phyloP scores from a whole-genome alignment of 331 rosid species.

The Saraca asoca region DNA sequence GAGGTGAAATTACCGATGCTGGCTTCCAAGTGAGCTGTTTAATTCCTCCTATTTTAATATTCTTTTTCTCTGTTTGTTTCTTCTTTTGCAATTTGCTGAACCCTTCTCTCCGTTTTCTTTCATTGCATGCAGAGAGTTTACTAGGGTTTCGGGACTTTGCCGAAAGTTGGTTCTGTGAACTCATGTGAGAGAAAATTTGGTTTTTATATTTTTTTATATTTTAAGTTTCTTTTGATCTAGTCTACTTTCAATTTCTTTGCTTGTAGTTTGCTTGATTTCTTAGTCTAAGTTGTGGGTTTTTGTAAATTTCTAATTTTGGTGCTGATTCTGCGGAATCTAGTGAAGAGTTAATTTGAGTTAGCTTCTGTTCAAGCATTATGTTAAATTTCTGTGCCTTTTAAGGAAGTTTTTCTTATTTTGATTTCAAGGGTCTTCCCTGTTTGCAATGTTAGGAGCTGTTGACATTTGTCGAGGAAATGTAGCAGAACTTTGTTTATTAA shows the following conservation, averaged over 20 bases:
- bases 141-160: constrained; percentile 40
- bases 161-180: constrained; percentile 26
- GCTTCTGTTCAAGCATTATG: not conserved
- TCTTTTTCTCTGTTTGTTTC: not conserved
- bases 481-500: not conserved
- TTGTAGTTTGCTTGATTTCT: constrained; percentile 31
- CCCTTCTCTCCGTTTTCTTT: no score
- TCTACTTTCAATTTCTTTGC: constrained; percentile 24
- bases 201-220: constrained; percentile 9
- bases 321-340: constrained; percentile 22
- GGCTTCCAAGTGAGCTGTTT: constrained; percentile 23
- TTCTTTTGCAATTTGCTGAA: no score
- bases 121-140: constrained; percentile 37
- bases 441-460: constrained; percentile 27
- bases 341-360: constrained; percentile 34
- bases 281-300: constrained; percentile 30
- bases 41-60: not conserved
- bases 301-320: constrained; percentile 12
- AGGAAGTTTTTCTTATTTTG: constrained; percentile 21
- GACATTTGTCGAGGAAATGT: constrained; percentile 25
- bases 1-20: constrained; percentile 32
- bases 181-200: constrained; percentile 36
- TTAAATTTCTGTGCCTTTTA: constrained; percentile 11
- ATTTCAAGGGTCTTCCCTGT: constrained; percentile 25
- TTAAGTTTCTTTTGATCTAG: constrained; percentile 30